Conservation (phyloP, 306 rosid genomes). For the Oemleria cerasiformis region DNA sequence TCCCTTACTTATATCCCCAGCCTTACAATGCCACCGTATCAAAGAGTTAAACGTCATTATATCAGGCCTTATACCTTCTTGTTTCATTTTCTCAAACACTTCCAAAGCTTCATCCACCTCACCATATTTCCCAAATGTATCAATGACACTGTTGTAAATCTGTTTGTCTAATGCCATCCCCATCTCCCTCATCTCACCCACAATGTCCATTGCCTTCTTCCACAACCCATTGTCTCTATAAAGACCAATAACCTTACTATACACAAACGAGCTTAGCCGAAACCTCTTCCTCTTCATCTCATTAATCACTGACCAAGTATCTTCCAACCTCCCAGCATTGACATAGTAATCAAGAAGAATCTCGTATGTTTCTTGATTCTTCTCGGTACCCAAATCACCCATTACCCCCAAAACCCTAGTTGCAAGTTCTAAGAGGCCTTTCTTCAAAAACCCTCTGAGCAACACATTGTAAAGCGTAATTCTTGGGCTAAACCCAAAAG, state of each 20-base stretch:
- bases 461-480: constrained; percentile 48
- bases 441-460: constrained; percentile 67
- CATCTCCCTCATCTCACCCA: constrained; percentile 56
- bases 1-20: constrained; percentile 50
- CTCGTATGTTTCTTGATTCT: constrained; percentile 54
- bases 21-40: constrained; percentile 66
- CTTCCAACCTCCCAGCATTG: constrained; percentile 72
- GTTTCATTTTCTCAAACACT: constrained; percentile 57
- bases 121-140: constrained; percentile 72
- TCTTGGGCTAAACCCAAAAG: constrained; percentile 47
- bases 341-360: constrained; percentile 58
- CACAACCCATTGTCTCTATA: constrained; percentile 85
- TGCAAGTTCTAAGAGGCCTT: constrained; percentile 60
- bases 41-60: constrained; percentile 67
- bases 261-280: constrained; percentile 49
- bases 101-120: constrained; percentile 58
- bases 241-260: constrained; percentile 59
- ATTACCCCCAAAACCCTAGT: constrained; percentile 41
- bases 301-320: constrained; percentile 61
- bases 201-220: constrained; percentile 71
- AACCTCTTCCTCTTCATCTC: constrained; percentile 60
- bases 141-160: constrained; percentile 63
- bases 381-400: constrained; percentile 35
- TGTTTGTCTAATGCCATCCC: constrained; percentile 51
- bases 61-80: constrained; percentile 57